phyloP scores from a whole-genome alignment of 176 grass and related monocot species.

The Ensete ventricosum region DNA sequence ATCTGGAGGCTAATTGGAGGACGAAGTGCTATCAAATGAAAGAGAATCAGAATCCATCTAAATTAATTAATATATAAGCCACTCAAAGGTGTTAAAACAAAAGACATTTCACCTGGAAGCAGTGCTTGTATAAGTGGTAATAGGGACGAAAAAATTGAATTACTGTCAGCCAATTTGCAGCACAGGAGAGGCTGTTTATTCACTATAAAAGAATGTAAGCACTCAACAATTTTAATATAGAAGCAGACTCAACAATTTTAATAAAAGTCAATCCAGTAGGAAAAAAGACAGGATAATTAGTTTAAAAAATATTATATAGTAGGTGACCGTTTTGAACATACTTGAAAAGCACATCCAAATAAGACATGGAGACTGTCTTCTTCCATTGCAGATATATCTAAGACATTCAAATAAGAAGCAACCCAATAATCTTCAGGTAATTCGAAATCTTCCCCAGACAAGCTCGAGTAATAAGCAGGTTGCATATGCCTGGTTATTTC shows the following conservation, averaged over 20 bases:
- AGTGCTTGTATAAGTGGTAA: slow-evolving; percentile 39
- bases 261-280: neutral
- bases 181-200: slow-evolving; percentile 58
- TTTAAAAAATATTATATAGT: neutral
- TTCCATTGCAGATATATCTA: slow-evolving; percentile 78
- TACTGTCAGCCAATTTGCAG: slow-evolving; percentile 56
- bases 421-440: slow-evolving; percentile 41
- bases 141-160: slow-evolving; percentile 65
- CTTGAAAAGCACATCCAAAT: slow-evolving; percentile 73
- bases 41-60: slow-evolving; percentile 10
- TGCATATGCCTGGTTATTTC: too few relatives aligned
- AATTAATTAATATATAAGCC: slow-evolving; percentile 12
- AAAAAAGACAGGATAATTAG: neutral
- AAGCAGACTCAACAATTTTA: neutral
- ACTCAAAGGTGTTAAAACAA: slow-evolving; percentile 2
- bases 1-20: slow-evolving; percentile 49
- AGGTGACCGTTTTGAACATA: slow-evolving; percentile 16
- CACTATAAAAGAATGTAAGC: slow-evolving; percentile 28
- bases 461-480: too few relatives aligned
- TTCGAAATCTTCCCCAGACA: slow-evolving; percentile 72
- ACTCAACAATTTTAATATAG: neutral
- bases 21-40: slow-evolving; percentile 50
- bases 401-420: slow-evolving; percentile 63
- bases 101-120: too few relatives aligned
- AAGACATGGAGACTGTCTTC: slow-evolving; percentile 93